Base-by-base conservation (phyloP, 805 yeast species). In the Candida silvicultrix region DNA sequence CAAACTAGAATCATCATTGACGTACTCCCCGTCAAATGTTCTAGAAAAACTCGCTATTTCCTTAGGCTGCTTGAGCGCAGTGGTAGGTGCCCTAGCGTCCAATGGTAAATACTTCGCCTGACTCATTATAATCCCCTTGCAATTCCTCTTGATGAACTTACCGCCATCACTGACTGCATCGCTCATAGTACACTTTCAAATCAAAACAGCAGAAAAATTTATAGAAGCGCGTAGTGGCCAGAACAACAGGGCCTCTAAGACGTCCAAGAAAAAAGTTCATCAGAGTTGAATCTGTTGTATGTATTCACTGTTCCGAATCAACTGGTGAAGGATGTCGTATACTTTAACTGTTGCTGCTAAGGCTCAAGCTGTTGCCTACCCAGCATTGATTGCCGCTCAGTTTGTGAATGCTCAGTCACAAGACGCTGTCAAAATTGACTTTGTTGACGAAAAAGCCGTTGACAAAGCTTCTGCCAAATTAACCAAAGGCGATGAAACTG, bases 1-100 rank as follows among this genome's bases (percentile, higher is more conserved):
- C 43, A 88, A 64, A 4, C 77, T 73, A 0, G 78, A 63, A 44
- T 78, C 78, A 52, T 80, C 82, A 10, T 77, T 64, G 5, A 65
- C 59, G 28, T 75, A 71, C 20, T 73, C 77, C 20, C 80, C 81
- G 5, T 80, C 76, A n/a, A 65, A 64, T 23, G 76, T 78, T 46
- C 89, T 68, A 2, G 92, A 80, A 60, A 71, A 92, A 4, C 77
- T 63, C n/a, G 77, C 71, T 3, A 92, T 53, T 63, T 94, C 97
- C 52, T 83, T 84, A 2, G 99, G 98, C 62, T 89, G 95, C 56
- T 83, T 82, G 44, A 90, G 70, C 2, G 88, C 78, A 0, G 92
- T 80, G 10, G 83, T 75, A 28, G 76, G 70, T 0, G 88, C 76
- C 47, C 85, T 67, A 11, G 77, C 67, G 44, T 63, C 58, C 15